Evolutionary conservation across 164 flowering plant genomes (phyloP).

Genomic region (Amborella trichopoda): DNA sequence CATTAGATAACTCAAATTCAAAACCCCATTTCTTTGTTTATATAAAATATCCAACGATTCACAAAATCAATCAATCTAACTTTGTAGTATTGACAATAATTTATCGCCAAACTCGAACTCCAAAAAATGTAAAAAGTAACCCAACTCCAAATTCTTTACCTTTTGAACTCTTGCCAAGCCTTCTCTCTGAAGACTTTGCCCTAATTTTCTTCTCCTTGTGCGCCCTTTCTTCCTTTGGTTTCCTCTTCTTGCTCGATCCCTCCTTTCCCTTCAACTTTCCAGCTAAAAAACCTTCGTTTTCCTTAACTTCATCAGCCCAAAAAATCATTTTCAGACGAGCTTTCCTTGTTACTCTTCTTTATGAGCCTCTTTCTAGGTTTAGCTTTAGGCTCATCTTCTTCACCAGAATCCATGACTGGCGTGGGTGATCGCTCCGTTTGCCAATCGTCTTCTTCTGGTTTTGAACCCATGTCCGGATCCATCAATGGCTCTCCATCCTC

Average conservation of each 20-base stretch:
- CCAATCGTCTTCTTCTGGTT: conserved; percentile 27
- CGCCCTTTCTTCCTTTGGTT: conserved; percentile 18
- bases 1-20: too few relatives aligned
- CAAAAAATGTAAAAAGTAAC: too few relatives aligned
- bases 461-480: conserved; percentile 54
- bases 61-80: too few relatives aligned
- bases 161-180: conserved; percentile 15
- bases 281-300: too few relatives aligned
- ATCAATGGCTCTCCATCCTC: conserved; percentile 89
- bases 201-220: conserved; percentile 32
- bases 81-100: too few relatives aligned
- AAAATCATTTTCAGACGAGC: too few relatives aligned
- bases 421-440: conserved; percentile 48
- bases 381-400: conserved; percentile 20
- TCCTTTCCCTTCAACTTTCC: conserved; percentile 5
- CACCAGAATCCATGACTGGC: conserved; percentile 25
- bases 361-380: conserved; percentile 70
- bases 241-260: conserved; percentile 25
- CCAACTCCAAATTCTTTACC: too few relatives aligned
- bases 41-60: too few relatives aligned
- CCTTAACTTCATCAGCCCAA: too few relatives aligned
- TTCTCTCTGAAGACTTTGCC: conserved; percentile 20
- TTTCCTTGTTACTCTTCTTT: conserved; percentile 33
- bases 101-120: too few relatives aligned
- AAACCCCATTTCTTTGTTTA: too few relatives aligned